A percentile compares a stretch with the other conserved stretches of the same genome.
Evolutionary conservation across 768 basidiomycete genomes (phyloP).

Genomic region (Boletus tylopilopsis): DNA sequence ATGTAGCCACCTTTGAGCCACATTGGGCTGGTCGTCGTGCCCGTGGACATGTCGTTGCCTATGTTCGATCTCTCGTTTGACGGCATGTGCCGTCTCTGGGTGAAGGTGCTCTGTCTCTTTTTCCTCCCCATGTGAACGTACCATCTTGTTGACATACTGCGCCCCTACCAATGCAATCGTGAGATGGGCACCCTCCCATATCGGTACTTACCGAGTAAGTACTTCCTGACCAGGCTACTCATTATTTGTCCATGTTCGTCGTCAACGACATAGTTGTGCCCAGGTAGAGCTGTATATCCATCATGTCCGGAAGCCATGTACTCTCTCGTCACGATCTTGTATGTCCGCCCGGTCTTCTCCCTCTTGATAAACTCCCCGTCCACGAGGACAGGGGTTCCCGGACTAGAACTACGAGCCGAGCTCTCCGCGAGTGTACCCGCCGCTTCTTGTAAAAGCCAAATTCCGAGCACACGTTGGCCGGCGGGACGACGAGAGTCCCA

Average conservation of each 20-base stretch:
- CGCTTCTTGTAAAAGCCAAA: slow-evolving; percentile 54
- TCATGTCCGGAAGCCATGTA: slow-evolving; percentile 87
- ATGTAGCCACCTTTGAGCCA: slow-evolving; percentile 46
- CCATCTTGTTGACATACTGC: slow-evolving; percentile 67
- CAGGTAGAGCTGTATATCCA: slow-evolving; percentile 68
- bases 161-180: slow-evolving; percentile 46
- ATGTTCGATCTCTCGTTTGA: slow-evolving; percentile 47
- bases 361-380: slow-evolving; percentile 54
- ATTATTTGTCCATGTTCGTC: slow-evolving; percentile 79
- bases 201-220: slow-evolving; percentile 62
- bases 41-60: slow-evolving; percentile 29
- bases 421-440: slow-evolving; percentile 17
- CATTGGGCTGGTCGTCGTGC: slow-evolving; percentile 16
- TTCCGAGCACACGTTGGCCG: slow-evolving; percentile 67
- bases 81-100: slow-evolving; percentile 40
- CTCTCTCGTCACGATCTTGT: slow-evolving; percentile 80
- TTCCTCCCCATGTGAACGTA: slow-evolving; percentile 33
- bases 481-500: slow-evolving; percentile 82
- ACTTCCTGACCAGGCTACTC: slow-evolving; percentile 77
- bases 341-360: slow-evolving; percentile 51
- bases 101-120: slow-evolving; percentile 35
- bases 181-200: background rate
- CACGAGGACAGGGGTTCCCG: slow-evolving; percentile 32
- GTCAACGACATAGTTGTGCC: slow-evolving; percentile 67
- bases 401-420: slow-evolving; percentile 17